Percentiles rank a stretch among this genome's conserved stretches.
Conservation (phyloP, 2,329 filamentous ascomycete species). For the Cladosporium halotolerans region DNA sequence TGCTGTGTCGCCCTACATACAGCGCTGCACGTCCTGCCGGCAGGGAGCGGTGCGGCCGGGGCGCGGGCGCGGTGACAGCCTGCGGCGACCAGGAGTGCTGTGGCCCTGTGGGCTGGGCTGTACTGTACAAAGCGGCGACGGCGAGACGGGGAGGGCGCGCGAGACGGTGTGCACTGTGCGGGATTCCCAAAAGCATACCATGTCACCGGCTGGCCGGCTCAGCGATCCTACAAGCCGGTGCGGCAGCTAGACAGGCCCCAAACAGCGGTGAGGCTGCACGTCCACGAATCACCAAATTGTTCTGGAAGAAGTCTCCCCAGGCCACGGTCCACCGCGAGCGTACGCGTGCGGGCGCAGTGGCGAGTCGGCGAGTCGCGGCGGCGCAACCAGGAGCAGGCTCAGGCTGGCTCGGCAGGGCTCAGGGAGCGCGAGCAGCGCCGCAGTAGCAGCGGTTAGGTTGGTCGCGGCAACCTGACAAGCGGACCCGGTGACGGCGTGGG, state of each 20-base stretch:
- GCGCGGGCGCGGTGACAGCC: conserved; percentile 3
- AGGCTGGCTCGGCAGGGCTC: not conserved
- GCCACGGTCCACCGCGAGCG: not conserved
- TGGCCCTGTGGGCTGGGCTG: too few relatives aligned
- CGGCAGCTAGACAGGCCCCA: not conserved
- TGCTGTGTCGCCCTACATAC: not conserved
- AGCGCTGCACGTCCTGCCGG: not conserved
- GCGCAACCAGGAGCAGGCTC: not conserved
- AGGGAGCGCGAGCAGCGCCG: not conserved
- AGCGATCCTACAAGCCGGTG: conserved; percentile 9
- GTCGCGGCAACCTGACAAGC: not conserved
- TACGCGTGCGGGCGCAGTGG: conserved; percentile 3
- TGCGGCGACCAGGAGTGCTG: not conserved
- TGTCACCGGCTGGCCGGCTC: conserved; percentile 1
- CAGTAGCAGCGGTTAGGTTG: conserved; percentile 7
- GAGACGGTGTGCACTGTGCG: conserved; percentile 6
- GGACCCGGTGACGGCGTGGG: conserved; percentile 6
- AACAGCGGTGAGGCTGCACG: not conserved
- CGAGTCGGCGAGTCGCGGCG: not conserved
- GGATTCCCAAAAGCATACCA: not conserved
- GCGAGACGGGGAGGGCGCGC: too few relatives aligned
- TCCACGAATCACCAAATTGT: not conserved
- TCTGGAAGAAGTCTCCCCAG: not conserved
- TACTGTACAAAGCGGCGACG: too few relatives aligned
- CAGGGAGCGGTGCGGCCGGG: conserved; percentile 5